Percentiles rank a stretch among this genome's conserved stretches.
phyloP scores from a whole-genome alignment of 2,329 filamentous ascomycete genomes.

The Cladosporium sp. region DNA sequence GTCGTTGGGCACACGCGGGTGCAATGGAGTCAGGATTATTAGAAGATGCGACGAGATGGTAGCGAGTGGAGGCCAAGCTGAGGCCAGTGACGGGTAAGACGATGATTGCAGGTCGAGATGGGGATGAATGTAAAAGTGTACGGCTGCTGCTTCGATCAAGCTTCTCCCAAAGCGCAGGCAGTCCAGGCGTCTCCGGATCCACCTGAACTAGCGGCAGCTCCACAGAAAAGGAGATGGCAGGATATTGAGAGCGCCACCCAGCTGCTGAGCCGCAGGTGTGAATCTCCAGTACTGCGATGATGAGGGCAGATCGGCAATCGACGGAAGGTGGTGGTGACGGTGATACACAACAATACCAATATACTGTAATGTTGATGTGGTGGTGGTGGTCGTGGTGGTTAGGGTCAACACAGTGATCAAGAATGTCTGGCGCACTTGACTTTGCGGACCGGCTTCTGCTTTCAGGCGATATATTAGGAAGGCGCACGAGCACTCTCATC shows the following conservation, averaged over 20 bases:
- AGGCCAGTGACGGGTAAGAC: neutral
- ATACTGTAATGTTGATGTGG: neutral
- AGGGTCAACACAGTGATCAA: too few relatives aligned
- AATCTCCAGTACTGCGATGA: neutral
- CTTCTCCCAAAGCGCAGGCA: neutral
- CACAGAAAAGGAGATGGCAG: slow-evolving; percentile 14
- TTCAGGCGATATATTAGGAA: neutral
- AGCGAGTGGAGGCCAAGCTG: slow-evolving; percentile 6
- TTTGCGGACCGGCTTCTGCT: neutral
- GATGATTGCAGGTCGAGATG: neutral
- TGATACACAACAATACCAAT: neutral
- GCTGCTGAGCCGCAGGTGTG: neutral
- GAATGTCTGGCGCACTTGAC: neutral
- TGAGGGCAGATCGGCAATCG: neutral
- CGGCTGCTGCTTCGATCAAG: neutral
- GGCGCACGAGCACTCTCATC: neutral
- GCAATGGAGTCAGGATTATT: neutral
- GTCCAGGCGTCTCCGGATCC: neutral
- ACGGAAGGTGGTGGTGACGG: neutral
- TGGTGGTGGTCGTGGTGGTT: neutral
- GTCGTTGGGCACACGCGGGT: slow-evolving; percentile 7
- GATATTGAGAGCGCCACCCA: slow-evolving; percentile 7
- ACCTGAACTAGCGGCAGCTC: neutral
- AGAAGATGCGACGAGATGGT: neutral
- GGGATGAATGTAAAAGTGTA: slow-evolving; percentile 4